Conservation (phyloP, 1,139 yeast species). For the Hyphopichia khmerensis region DNA sequence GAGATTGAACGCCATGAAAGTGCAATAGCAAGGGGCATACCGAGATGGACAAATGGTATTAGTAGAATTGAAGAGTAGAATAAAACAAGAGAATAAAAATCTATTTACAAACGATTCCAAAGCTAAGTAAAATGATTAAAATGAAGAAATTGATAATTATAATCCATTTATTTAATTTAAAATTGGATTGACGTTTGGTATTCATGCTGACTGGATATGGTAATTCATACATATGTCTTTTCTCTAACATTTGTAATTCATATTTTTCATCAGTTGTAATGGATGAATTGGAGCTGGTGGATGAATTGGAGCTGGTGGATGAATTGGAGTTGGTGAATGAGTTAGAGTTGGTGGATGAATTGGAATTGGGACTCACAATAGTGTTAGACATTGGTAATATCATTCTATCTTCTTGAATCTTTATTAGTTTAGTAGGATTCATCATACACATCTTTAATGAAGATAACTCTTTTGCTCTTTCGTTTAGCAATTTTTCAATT, state of each 20-base stretch:
- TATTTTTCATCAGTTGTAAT: too few species aligned
- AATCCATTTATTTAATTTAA: slow-evolving; percentile 2
- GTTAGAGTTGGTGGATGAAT: too few species aligned
- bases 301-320: too few species aligned
- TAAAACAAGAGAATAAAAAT: neutral
- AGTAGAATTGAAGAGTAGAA: neutral
- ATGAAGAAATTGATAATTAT: neutral
- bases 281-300: too few species aligned
- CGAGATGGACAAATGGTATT: neutral
- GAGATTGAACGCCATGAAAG: too few species aligned
- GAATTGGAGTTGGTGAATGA: too few species aligned
- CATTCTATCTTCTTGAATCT: neutral
- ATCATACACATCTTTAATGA: slow-evolving; percentile 1
- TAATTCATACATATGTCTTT: slow-evolving; percentile 2
- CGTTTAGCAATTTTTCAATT: neutral
- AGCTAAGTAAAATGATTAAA: slow-evolving; percentile 1
- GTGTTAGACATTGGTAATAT: neutral
- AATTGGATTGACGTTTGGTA: neutral
- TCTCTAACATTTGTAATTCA: neutral
- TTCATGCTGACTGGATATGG: neutral
- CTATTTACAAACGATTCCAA: neutral
- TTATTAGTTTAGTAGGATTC: neutral
- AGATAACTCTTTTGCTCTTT: neutral
- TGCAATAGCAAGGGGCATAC: too few species aligned
- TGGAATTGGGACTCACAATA: too few species aligned